phyloP scores from a whole-genome alignment of 176 grass and related monocot species.

The Panicum miliaceum region DNA sequence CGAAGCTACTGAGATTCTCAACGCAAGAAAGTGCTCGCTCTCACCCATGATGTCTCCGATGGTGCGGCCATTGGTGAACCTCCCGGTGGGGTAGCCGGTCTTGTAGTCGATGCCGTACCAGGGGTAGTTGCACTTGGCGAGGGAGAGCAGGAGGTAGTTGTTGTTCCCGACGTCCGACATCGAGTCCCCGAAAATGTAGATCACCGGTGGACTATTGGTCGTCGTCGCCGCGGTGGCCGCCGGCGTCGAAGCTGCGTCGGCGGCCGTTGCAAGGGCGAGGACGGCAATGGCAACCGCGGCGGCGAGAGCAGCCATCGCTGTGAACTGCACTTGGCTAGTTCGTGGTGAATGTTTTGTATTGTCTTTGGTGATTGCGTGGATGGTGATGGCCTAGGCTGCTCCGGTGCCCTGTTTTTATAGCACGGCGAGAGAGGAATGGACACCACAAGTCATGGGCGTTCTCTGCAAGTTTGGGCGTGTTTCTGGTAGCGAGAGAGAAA shows the following conservation, averaged over 20 bases:
- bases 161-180: slow-evolving; percentile 98
- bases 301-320: slow-evolving; percentile 58
- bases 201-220: slow-evolving; percentile 50
- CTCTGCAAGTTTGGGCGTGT: slow-evolving; percentile 58
- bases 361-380: neutral
- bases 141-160: slow-evolving; percentile 77
- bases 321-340: neutral
- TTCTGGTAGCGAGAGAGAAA: neutral
- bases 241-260: neutral
- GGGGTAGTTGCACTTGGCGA: slow-evolving; percentile 88
- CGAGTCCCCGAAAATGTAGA: slow-evolving; percentile 89
- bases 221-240: neutral
- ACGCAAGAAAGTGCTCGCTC: neutral
- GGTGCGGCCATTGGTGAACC: slow-evolving; percentile 94
- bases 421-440: neutral
- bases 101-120: slow-evolving; percentile 93
- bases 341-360: neutral
- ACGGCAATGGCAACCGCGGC: slow-evolving; percentile 19
- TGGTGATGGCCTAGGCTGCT: slow-evolving; percentile 7
- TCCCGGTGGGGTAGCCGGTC: slow-evolving; percentile 63
- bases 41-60: slow-evolving; percentile 94
- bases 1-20: neutral
- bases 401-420: slow-evolving; percentile 47
- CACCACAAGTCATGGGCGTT: slow-evolving; percentile 29
- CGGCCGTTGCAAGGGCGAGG: slow-evolving; percentile 15